These are phyloP conservation scores for Fistulinella prunicolor DNA, from an alignment of 768 basidiomycete genomes.

Conservation along the genomic window DNA sequence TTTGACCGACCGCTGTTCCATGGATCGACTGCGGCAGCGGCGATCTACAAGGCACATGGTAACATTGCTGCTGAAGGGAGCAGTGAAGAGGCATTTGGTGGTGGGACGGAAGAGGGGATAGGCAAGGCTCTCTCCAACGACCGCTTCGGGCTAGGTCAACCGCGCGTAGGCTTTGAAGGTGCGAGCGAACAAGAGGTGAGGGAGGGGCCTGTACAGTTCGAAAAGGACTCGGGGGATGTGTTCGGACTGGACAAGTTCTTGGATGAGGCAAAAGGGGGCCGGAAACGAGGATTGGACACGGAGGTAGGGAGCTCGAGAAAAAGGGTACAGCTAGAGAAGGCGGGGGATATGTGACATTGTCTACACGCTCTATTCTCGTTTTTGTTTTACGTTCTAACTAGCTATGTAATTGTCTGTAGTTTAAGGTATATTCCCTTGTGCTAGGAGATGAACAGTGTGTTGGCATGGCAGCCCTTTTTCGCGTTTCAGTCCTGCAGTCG, in stretches of 20 bases:
- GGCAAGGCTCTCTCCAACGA: constrained; percentile 88
- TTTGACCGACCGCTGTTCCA: constrained; percentile 96
- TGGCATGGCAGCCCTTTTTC: constrained; percentile 18
- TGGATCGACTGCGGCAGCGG: constrained; percentile 94
- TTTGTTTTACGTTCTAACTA: no score
- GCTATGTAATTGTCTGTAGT: no score
- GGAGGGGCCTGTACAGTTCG: constrained; percentile 97
- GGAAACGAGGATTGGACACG: constrained; percentile 83
- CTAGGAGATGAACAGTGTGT: no score
- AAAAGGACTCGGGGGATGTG: constrained; percentile 96
- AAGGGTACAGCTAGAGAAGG: constrained; percentile 65
- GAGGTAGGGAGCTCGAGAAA: constrained; percentile 68
- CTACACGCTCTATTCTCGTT: not conserved
- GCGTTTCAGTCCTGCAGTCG: not conserved
- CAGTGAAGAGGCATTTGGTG: constrained; percentile 90
- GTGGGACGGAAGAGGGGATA: constrained; percentile 95
- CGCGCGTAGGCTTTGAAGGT: constrained; percentile 87
- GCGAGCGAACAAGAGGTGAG: constrained; percentile 79
- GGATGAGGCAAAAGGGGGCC: constrained; percentile 95
- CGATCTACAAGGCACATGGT: constrained; percentile 97
- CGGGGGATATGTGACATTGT: constrained; percentile 39
- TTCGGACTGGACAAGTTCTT: constrained; percentile 97
- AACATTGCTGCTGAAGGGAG: constrained; percentile 67
- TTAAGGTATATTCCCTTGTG: no score
- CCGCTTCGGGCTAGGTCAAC: constrained; percentile 85